Conservation (phyloP, 768 basidiomycete genomes). For the Psilocybe azurescens region DNA sequence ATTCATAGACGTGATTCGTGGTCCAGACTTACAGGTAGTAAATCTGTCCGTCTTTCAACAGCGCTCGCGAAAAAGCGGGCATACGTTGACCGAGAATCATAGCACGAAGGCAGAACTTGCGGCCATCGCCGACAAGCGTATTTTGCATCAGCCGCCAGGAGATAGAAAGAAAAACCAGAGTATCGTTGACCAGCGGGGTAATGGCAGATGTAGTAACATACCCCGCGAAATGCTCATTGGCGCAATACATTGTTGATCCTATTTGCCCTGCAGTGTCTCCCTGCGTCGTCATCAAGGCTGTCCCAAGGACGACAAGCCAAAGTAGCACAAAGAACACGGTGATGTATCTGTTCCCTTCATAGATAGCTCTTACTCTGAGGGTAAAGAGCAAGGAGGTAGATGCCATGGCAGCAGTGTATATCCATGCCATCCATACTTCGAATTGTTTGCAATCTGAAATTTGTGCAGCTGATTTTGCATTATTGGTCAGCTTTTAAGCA, state of each 20-base stretch:
- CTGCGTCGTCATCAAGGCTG: slow-evolving; percentile 28
- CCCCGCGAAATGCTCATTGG: slow-evolving; percentile 14
- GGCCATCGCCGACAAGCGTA: slow-evolving; percentile 10
- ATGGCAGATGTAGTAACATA: slow-evolving; percentile 24
- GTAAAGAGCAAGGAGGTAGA: slow-evolving; percentile 33
- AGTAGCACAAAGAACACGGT: slow-evolving; percentile 30
- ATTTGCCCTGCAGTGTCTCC: slow-evolving; percentile 24
- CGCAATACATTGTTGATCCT: slow-evolving; percentile 30
- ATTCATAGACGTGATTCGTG: not conserved
- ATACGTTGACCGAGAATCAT: slow-evolving; percentile 26
- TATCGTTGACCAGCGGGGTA: slow-evolving; percentile 33
- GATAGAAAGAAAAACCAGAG: slow-evolving; percentile 38
- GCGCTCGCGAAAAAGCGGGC: slow-evolving; percentile 28
- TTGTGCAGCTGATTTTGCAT: slow-evolving; percentile 6
- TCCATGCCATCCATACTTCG: slow-evolving; percentile 17
- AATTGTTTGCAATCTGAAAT: slow-evolving; percentile 17
- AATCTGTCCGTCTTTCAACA: slow-evolving; percentile 35
- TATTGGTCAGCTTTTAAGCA: not conserved
- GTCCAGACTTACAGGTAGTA: slow-evolving; percentile 29
- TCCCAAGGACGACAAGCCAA: slow-evolving; percentile 35
- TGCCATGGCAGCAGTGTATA: slow-evolving; percentile 27
- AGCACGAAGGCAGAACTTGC: slow-evolving; percentile 17
- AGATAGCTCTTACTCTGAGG: slow-evolving; percentile 32
- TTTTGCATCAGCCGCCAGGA: slow-evolving; percentile 30
- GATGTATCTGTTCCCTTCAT: slow-evolving; percentile 24